Percentiles rank a stretch among this genome's conserved stretches.
These are phyloP conservation scores for Colletotrichum graminicola DNA, from an alignment of 2,329 filamentous ascomycete species.

Conservation along the genomic window DNA sequence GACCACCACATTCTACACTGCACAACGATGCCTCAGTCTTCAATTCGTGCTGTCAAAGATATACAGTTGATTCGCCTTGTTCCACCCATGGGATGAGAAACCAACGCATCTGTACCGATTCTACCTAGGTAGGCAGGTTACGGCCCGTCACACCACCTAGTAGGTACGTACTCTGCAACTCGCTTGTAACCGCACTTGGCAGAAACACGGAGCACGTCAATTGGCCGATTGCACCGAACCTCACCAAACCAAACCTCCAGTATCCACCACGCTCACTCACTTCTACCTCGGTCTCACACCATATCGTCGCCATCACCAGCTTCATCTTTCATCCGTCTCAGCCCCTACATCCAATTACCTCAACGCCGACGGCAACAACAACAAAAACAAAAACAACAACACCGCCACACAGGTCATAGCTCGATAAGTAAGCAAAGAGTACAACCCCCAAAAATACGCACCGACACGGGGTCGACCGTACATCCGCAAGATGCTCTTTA, in stretches of 20 bases:
- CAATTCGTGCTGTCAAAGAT: background rate
- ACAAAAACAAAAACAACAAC: no score
- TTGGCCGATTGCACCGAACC: slow-evolving; percentile 3
- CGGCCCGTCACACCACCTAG: background rate
- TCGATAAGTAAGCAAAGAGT: background rate
- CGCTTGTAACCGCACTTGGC: background rate
- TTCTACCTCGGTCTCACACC: background rate
- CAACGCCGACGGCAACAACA: background rate
- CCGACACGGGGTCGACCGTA: slow-evolving; percentile 19
- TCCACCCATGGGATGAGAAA: background rate
- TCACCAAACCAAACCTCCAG: background rate
- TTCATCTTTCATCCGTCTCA: background rate
- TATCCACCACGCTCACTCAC: background rate
- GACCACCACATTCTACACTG: background rate
- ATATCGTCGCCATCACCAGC: background rate
- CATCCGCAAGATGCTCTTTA: slow-evolving; percentile 80
- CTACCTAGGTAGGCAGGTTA: background rate
- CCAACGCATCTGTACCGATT: background rate
- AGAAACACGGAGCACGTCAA: background rate
- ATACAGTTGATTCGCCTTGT: background rate
- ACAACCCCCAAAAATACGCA: background rate
- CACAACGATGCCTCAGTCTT: background rate
- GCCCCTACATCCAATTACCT: no score
- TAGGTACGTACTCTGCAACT: background rate
- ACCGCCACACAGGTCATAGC: no score